phyloP scores from a whole-genome alignment of 306 rosid species.

The Citrullus colocynthis region DNA sequence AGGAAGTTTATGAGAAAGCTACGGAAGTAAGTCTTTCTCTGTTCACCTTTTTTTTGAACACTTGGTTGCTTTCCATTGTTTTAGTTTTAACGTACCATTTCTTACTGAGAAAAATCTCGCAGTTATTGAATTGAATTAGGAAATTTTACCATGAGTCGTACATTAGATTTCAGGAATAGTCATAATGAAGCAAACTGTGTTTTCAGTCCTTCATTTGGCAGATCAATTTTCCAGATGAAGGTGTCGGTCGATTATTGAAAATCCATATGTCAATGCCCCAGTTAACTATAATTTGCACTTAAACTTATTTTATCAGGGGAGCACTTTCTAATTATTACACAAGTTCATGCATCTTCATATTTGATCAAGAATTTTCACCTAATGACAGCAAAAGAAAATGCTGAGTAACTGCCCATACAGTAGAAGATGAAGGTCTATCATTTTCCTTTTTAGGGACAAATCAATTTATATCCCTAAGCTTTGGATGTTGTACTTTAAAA shows the following conservation, averaged over 20 bases:
- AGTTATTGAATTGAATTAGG: background rate
- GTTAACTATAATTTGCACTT: background rate
- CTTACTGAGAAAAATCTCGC: background rate
- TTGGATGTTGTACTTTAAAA: too few relatives aligned
- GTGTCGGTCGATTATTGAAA: background rate
- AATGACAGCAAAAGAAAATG: background rate
- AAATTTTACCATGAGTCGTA: background rate
- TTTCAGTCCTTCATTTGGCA: background rate
- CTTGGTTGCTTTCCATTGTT: background rate
- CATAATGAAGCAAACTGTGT: background rate
- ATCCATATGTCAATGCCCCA: background rate
- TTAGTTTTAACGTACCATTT: background rate
- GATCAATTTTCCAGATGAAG: background rate
- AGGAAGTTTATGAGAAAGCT: constrained; percentile 39
- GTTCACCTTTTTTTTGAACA: background rate
- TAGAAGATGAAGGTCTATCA: background rate
- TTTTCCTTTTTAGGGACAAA: too few relatives aligned
- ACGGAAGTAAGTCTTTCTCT: constrained; percentile 33
- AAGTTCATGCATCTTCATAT: background rate
- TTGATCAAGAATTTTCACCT: background rate
- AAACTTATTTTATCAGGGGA: background rate
- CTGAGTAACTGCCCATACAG: background rate
- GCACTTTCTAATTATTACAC: background rate
- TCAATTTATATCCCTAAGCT: too few relatives aligned
- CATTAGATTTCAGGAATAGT: background rate